These are phyloP conservation scores for Fraxinus americana DNA, from an alignment of 257 asterid genomes.

Conservation along the genomic window DNA sequence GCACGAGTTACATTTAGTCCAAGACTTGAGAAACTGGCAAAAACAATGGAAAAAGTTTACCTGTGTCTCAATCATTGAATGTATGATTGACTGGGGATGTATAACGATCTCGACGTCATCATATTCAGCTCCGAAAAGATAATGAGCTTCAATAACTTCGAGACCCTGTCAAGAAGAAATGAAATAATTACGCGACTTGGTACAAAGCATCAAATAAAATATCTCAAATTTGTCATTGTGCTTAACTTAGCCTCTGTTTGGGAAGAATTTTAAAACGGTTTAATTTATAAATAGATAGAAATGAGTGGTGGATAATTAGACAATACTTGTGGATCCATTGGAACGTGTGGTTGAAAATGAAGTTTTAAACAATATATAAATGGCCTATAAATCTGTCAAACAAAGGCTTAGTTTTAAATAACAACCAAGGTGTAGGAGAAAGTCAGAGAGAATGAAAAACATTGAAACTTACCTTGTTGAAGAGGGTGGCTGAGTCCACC, in stretches of 20 bases:
- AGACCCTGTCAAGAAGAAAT: conserved; percentile 61
- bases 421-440: background rate
- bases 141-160: conserved; percentile 99
- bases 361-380: too few relatives aligned
- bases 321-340: too few relatives aligned
- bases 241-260: background rate
- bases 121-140: conserved; percentile 91
- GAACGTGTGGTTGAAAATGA: too few relatives aligned
- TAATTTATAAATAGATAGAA: too few relatives aligned
- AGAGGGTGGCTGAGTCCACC: conserved; percentile 97
- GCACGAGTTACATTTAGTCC: background rate
- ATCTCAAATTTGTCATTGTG: background rate
- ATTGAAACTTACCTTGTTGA: conserved; percentile 76
- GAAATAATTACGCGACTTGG: background rate
- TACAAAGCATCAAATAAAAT: background rate
- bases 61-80: conserved; percentile 98
- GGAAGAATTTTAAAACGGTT: too few relatives aligned
- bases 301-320: too few relatives aligned
- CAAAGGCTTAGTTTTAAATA: background rate
- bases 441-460: background rate
- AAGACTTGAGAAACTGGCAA: background rate
- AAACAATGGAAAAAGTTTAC: conserved; percentile 32
- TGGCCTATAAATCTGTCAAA: too few relatives aligned
- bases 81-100: conserved; percentile 97
- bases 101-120: conserved; percentile 87